Conservation (phyloP, 192 early-diverging fungal genomes). For the Phlyctochytrium planicorne region DNA sequence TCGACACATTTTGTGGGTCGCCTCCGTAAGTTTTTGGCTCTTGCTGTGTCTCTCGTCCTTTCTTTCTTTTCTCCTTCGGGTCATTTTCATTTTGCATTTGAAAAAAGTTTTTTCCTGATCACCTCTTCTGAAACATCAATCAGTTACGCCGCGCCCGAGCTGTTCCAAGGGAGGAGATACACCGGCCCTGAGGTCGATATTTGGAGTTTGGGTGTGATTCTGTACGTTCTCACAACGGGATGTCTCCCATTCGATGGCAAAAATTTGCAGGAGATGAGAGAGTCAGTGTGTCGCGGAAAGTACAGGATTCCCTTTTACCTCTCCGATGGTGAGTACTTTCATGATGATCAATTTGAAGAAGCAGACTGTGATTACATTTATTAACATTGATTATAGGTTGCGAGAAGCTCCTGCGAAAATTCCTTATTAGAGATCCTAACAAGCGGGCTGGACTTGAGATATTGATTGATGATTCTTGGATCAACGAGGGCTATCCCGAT, state of each 20-base stretch:
- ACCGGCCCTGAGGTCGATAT: slow-evolving; percentile 98
- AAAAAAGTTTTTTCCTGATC: background rate
- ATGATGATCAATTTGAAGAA: background rate
- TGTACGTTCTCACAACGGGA: slow-evolving; percentile 94
- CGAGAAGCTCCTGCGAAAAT: slow-evolving; percentile 60
- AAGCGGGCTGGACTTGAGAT: slow-evolving; percentile 55
- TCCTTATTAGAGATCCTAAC: slow-evolving; percentile 57
- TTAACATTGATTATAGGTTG: slow-evolving; percentile 49
- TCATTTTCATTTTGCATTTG: no score
- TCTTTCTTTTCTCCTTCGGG: no score
- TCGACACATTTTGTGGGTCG: slow-evolving; percentile 66
- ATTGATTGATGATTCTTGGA: slow-evolving; percentile 42
- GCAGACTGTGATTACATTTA: background rate
- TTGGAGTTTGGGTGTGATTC: slow-evolving; percentile 95
- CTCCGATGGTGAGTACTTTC: slow-evolving; percentile 2
- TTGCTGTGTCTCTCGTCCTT: no score
- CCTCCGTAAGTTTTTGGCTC: slow-evolving; percentile 46
- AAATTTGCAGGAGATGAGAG: slow-evolving; percentile 74
- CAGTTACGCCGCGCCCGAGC: slow-evolving; percentile 73
- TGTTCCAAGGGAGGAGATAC: slow-evolving; percentile 73
- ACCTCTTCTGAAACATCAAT: slow-evolving; percentile 8
- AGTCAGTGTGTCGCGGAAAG: slow-evolving; percentile 61
- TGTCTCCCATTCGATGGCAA: slow-evolving; percentile 98
- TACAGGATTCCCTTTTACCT: slow-evolving; percentile 65
- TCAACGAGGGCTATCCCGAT: slow-evolving; percentile 40